Evolutionary conservation across 805 yeast genomes (phyloP), one percentile per base, ranked within the genome.

Genomic region (Lipomyces lipofer): DNA sequence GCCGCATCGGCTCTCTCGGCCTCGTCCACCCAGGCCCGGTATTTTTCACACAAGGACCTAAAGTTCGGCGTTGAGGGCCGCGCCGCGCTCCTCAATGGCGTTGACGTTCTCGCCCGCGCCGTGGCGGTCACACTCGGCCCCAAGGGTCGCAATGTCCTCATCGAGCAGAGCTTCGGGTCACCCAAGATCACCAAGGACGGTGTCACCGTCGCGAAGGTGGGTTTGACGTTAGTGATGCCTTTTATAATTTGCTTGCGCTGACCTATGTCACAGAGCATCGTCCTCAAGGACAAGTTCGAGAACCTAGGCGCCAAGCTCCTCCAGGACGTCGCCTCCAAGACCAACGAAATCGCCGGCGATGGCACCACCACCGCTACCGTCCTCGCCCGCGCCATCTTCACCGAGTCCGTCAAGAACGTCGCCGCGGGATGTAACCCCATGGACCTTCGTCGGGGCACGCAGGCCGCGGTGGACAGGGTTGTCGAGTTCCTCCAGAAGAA

Each of bases 141-240:
- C 67, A 91, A 91, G 73, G 99, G 99, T 69, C 85, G 99, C 75
- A 92, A 90, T 67, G 99, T 90, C 35, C 80, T 92, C 65, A 91
- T 94, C 70, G 98, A 92, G 77, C 99, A 94, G 77, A 86, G 88
- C 60, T 94, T 88, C 64, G 97, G 97, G 63, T 82, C 96, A 49
- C 99, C 99, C 66, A 92, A 92, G 78, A 92, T 92, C 79, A 92
- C 99, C 74, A 92, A 92, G 78, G 99, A 92, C 72, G 99, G 99
- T 81, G 97, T 90, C 49, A 89, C 98, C 44, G 97, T 92, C 56
- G 99, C 99, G 59, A 82, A 80, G 68, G 63, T 59, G 27, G 12
- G 52, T 47, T 4, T 2, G 6, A 33, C 2, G 25, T n/a, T 17
- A 15, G 19, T n/a, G 12, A 12, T 13, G 15, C 8, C 13, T n/a